Conservation (phyloP, 2,329 filamentous ascomycete species). For the Colletotrichum trifolii region DNA sequence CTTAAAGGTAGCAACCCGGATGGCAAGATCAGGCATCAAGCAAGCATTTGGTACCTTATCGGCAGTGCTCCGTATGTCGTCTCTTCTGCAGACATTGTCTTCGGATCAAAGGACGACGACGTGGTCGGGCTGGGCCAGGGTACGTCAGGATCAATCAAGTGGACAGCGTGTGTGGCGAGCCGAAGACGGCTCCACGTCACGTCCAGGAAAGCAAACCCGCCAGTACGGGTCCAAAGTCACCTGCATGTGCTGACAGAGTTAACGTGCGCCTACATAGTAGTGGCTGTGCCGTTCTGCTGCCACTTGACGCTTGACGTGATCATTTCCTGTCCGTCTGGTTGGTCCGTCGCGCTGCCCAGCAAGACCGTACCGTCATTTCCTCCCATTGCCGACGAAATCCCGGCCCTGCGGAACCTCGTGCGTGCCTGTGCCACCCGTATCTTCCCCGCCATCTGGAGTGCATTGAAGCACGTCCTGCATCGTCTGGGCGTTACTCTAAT, state of each 20-base stretch:
- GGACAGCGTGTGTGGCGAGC: not conserved
- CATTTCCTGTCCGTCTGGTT: constrained; percentile 19
- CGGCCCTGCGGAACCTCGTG: constrained; percentile 24
- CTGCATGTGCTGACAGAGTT: constrained; percentile 10
- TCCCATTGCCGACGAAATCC: constrained; percentile 5
- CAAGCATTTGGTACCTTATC: too few relatives aligned
- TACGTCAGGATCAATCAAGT: not conserved
- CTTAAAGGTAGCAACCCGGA: too few relatives aligned
- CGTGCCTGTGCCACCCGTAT: constrained; percentile 3
- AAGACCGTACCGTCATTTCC: not conserved
- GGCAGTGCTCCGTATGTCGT: too few relatives aligned
- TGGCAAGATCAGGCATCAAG: too few relatives aligned
- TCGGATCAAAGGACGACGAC: constrained; percentile 29
- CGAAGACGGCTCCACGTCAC: not conserved
- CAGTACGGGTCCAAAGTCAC: constrained; percentile 5
- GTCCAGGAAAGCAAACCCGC: constrained; percentile 1
- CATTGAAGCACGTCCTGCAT: not conserved
- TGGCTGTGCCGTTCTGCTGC: constrained; percentile 8
- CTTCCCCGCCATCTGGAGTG: constrained; percentile 5
- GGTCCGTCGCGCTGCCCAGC: not conserved
- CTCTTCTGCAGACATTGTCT: not conserved
- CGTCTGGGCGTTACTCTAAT: too few relatives aligned
- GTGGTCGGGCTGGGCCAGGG: not conserved
- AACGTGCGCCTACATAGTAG: not conserved
- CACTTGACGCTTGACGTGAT: constrained; percentile 11